phyloP scores from a whole-genome alignment of 1,284 basidiomycete genomes.

The Neotropicomus parvogracilis region DNA sequence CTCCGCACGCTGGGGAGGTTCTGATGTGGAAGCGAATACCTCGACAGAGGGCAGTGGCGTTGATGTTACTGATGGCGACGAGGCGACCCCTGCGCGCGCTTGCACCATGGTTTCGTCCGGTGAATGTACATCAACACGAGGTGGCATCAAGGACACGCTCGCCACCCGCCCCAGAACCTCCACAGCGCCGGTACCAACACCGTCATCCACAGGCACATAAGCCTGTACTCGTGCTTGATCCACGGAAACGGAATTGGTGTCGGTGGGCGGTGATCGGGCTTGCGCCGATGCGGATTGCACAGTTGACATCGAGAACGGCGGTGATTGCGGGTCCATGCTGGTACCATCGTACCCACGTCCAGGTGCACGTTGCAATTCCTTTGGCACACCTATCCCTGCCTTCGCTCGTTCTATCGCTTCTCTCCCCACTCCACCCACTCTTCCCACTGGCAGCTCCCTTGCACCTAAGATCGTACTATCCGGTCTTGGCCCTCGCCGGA shows the following conservation, averaged over 20 bases:
- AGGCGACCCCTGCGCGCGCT: conserved; percentile 13
- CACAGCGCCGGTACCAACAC: conserved; percentile 21
- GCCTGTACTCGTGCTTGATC: conserved; percentile 38
- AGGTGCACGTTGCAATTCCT: conserved; percentile 24
- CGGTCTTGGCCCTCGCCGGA: conserved; percentile 77
- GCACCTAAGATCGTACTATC: conserved; percentile 25
- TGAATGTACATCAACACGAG: conserved; percentile 27
- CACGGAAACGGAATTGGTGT: conserved; percentile 26
- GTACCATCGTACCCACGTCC: conserved; percentile 20
- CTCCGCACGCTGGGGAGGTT: neutral
- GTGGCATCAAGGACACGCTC: conserved; percentile 19
- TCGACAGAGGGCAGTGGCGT: conserved; percentile 18
- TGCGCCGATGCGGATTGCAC: conserved; percentile 10
- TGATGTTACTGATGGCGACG: conserved; percentile 12
- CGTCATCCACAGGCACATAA: conserved; percentile 42
- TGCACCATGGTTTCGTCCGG: conserved; percentile 14
- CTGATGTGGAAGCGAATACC: conserved; percentile 13
- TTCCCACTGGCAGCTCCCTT: conserved; percentile 44
- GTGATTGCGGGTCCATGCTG: conserved; percentile 27
- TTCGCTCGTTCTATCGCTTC: conserved; percentile 32
- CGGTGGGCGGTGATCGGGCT: conserved; percentile 15
- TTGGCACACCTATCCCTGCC: conserved; percentile 22
- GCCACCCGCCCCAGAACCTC: conserved; percentile 17
- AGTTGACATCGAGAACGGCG: conserved; percentile 17
- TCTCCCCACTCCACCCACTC: conserved; percentile 61